Conservation (phyloP, 371 early-diverging fungal species). For the Ordospora colligata region DNA sequence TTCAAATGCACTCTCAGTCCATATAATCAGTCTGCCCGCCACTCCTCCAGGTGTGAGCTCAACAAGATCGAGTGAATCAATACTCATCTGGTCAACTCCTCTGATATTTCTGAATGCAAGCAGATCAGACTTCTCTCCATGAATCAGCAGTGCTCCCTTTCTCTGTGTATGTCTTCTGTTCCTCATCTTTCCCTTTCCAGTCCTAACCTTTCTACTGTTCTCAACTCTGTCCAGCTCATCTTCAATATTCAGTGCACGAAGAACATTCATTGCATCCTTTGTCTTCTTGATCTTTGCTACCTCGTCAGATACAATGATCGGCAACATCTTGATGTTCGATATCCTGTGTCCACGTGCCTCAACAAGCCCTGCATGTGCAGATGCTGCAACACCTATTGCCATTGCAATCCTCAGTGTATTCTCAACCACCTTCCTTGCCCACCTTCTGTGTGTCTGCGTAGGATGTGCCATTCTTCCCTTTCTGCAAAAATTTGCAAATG, state of each 20-base stretch:
- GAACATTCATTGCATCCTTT: slow-evolving; percentile 80
- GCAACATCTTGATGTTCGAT: slow-evolving; percentile 80
- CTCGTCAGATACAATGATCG: slow-evolving; percentile 77
- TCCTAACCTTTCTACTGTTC: slow-evolving; percentile 86
- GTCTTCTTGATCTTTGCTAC: slow-evolving; percentile 80
- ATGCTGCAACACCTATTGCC: slow-evolving; percentile 92
- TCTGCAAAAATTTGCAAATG: slow-evolving; percentile 99
- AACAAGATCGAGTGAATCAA: slow-evolving; percentile 83
- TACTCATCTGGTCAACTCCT: slow-evolving; percentile 83
- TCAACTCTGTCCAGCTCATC: slow-evolving; percentile 89
- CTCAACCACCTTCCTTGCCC: slow-evolving; percentile 93
- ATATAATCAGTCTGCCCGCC: slow-evolving; percentile 96
- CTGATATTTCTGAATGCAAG: slow-evolving; percentile 97
- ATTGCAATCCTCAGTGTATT: slow-evolving; percentile 94
- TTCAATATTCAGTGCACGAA: slow-evolving; percentile 82
- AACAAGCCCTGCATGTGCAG: slow-evolving; percentile 84
- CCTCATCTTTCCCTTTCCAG: slow-evolving; percentile 95
- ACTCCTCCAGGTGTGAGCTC: slow-evolving; percentile 98
- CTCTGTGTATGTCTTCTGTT: slow-evolving; percentile 94
- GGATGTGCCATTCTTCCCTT: slow-evolving; percentile 99
- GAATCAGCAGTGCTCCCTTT: slow-evolving; percentile 92
- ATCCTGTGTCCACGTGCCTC: slow-evolving; percentile 96
- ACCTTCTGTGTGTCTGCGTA: slow-evolving; percentile 97
- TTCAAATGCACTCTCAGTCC: slow-evolving; percentile 91
- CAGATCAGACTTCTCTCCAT: slow-evolving; percentile 74